Percentiles rank a stretch among this genome's conserved stretches.
These are phyloP conservation scores for Nyssa sinensis DNA, from an alignment of 148 eudicot species.

Conservation along the genomic window DNA sequence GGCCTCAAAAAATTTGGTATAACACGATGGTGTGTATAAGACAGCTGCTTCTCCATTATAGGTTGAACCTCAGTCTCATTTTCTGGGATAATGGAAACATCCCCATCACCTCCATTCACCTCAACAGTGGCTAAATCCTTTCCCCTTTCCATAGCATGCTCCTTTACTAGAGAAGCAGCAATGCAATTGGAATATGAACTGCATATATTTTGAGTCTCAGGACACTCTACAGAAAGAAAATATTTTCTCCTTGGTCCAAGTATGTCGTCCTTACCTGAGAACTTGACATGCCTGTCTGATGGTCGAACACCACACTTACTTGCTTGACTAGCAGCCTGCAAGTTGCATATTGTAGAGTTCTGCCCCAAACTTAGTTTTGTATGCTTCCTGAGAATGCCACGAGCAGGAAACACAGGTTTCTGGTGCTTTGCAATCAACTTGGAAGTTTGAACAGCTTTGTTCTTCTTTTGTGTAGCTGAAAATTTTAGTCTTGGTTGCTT, in stretches of 20 bases:
- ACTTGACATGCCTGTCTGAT: conserved; percentile 21
- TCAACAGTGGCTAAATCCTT: background rate
- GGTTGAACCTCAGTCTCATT: conserved; percentile 8
- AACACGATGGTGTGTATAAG: background rate
- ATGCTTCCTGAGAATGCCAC: conserved; percentile 27
- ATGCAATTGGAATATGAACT: background rate
- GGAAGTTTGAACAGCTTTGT: conserved; percentile 11
- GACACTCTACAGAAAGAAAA: background rate
- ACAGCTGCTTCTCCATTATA: background rate
- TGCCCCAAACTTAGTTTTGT: conserved; percentile 13
- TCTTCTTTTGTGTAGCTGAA: conserved; percentile 14
- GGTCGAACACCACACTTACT: conserved; percentile 16
- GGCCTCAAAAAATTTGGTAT: conserved; percentile 13
- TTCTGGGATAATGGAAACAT: conserved; percentile 10
- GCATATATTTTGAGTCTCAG: background rate
- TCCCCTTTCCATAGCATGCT: conserved; percentile 14
- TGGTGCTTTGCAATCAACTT: conserved; percentile 14
- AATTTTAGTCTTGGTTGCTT: conserved; percentile 26
- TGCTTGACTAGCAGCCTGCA: conserved; percentile 10
- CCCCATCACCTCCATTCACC: conserved; percentile 16
- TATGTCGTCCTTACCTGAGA: conserved; percentile 21
- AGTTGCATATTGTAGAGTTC: conserved; percentile 14
- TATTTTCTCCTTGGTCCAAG: conserved; percentile 5
- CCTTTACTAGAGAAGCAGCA: conserved; percentile 12
- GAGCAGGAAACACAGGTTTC: conserved; percentile 8